Percentiles rank a stretch among this genome's conserved stretches.
phyloP scores from a whole-genome alignment of 2,329 filamentous ascomycete species.

The Pseudogymnoascus sp. region DNA sequence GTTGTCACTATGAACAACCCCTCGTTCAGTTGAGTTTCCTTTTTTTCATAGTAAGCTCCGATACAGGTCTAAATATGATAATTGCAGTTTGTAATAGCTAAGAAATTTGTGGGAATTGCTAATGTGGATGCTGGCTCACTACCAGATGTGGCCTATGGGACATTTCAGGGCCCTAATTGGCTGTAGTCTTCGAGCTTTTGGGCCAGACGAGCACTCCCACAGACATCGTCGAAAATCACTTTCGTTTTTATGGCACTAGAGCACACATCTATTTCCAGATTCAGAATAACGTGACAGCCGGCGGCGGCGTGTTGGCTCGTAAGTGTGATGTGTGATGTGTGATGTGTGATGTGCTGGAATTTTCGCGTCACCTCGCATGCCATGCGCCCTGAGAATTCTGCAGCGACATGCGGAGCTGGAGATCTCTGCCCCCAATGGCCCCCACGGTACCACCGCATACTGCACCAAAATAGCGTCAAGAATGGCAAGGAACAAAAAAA shows the following conservation, averaged over 20 bases:
- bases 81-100: background rate
- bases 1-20: background rate
- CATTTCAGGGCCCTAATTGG: background rate
- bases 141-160: background rate
- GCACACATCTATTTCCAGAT: background rate
- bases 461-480: background rate
- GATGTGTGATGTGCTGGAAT: constrained; percentile 4
- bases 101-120: background rate
- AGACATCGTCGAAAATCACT: background rate
- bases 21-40: background rate
- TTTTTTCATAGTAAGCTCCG: background rate
- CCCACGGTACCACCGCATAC: constrained; percentile 1
- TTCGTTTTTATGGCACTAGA: background rate
- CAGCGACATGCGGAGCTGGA: constrained; percentile 1
- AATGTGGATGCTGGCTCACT: background rate
- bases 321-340: background rate
- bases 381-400: constrained; percentile 7
- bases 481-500: background rate
- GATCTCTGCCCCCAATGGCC: background rate
- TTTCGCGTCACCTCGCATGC: constrained; percentile 6
- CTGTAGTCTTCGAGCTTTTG: background rate
- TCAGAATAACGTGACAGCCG: background rate
- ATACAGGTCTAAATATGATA: constrained; percentile 2
- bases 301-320: background rate
- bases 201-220: background rate